Base-by-base conservation (phyloP, 768 basidiomycete genomes). In the Trametes coccinea region DNA sequence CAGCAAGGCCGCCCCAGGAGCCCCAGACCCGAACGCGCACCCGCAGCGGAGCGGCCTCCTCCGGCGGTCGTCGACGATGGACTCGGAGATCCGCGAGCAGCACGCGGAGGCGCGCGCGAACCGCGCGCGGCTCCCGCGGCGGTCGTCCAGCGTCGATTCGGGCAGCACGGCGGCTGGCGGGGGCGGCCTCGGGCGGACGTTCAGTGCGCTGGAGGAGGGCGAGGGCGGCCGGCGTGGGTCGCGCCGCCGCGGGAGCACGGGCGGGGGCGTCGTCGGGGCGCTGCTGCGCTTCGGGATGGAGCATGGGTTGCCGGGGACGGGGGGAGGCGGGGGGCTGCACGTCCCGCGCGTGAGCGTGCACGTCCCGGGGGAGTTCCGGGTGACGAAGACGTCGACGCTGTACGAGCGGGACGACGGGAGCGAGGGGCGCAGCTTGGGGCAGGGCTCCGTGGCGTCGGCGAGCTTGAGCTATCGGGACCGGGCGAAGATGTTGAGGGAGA, bases 191-290 rank as follows among this genome's bases (percentile, higher is more conserved):
- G 63, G 43, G 30, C 63, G 63, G 37, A 53, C 59, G 27, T 56
- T 64, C 51, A 64, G 63, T 17, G 14, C 59, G 30, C 43, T 60
- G 41, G 63, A 64, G 54, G 63, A 59, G 27, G 60, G 60, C 45
- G 37, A 40, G 3, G 43, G 40, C 4, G 39, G 44, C 17, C 41
- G 50, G 14, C 44, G 17, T 6, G 16, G 27, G 37, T 45, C n/a
- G 0, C 27, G 48, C 10, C 43, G 50, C 33, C 43, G 37, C 39
- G 27, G 41, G 47, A 50, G 56, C 30, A 50, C 56, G 56, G 40
- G 47, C n/a, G 43, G 45, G 11, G 54, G 61, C 43, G 60, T 65
- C 43, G 56, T 66, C 14, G 59, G 57, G 14, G 52, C 57, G 40
- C 53, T 66, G 44, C 40, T 66, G 39, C 46, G 50, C 43, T 59